These are phyloP conservation scores for Globisporangium emineosum DNA, from an alignment of 352 stramenopile genomes.

Conservation along the genomic window DNA sequence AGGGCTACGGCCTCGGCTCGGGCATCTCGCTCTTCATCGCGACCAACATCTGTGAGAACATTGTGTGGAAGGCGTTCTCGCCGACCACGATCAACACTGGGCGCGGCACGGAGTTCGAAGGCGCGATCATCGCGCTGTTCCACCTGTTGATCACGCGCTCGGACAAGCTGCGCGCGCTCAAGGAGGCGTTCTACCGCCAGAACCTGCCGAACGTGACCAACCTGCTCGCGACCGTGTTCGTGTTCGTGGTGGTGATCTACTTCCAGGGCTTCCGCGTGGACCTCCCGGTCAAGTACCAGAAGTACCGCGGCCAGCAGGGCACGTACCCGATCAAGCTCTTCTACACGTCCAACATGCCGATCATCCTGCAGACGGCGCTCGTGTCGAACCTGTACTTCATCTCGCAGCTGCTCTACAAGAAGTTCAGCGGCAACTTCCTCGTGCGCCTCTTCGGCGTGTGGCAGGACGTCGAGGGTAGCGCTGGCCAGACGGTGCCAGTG, in stretches of 20 bases:
- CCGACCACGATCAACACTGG: constrained; percentile 99
- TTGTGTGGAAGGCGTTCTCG: constrained; percentile 99
- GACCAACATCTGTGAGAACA: constrained; percentile 99
- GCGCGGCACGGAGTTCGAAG: constrained; percentile 98
- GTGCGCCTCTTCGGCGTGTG: constrained; percentile 98
- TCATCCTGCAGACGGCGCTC: constrained; percentile 98
- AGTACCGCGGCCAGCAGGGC: constrained; percentile 97
- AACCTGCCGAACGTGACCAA: constrained; percentile 99
- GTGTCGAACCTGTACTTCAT: constrained; percentile 99
- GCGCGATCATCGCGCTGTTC: constrained; percentile 99
- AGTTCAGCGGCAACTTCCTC: constrained; percentile 97
- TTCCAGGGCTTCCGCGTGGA: constrained; percentile 98
- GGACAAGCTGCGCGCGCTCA: constrained; percentile 97
- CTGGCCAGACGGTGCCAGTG: constrained; percentile 94
- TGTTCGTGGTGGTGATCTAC: constrained; percentile 99
- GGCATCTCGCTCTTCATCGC: constrained; percentile 99
- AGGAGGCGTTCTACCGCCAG: constrained; percentile 98
- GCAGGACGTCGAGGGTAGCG: constrained; percentile 95
- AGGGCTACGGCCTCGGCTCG: constrained; percentile 98
- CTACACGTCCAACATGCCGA: constrained; percentile 99
- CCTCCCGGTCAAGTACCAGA: constrained; percentile 97
- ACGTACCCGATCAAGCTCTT: constrained; percentile 99
- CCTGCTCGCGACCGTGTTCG: constrained; percentile 96
- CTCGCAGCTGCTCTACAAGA: constrained; percentile 98
- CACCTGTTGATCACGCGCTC: constrained; percentile 97